These are phyloP conservation scores for Debaryomyces robertsiae DNA, from an alignment of 1,139 yeast species.

Conservation along the genomic window DNA sequence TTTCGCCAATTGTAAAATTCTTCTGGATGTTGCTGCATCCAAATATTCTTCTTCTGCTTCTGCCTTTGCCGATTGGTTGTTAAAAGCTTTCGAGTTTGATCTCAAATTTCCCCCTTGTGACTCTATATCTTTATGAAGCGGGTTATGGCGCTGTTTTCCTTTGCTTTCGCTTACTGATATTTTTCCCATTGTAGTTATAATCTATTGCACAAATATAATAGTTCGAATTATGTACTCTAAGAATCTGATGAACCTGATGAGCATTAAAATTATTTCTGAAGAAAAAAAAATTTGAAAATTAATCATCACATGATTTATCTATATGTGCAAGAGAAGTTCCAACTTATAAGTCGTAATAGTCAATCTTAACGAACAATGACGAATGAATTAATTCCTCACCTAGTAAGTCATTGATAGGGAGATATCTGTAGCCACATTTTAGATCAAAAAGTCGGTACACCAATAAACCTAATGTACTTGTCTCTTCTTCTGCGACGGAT, in stretches of 20 bases:
- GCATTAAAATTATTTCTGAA: conserved; percentile 3
- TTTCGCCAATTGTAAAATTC: conserved; percentile 82
- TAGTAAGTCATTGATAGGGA: conserved; percentile 69
- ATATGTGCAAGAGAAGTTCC: conserved; percentile 2
- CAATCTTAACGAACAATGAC: conserved; percentile 62
- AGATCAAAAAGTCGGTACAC: conserved; percentile 59
- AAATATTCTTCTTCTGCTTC: conserved; percentile 60
- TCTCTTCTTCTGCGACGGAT: conserved; percentile 27
- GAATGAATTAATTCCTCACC: conserved; percentile 87
- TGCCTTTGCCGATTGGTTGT: conserved; percentile 22
- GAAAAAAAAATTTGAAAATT: conserved; percentile 5
- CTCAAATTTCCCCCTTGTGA: conserved; percentile 70
- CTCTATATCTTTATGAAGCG: conserved; percentile 74
- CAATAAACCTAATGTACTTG: conserved; percentile 54
- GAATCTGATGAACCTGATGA: background rate
- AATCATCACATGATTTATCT: conserved; percentile 6
- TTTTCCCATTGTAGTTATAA: conserved; percentile 58
- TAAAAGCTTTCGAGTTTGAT: conserved; percentile 30
- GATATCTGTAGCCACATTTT: conserved; percentile 76
- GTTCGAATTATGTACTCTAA: background rate
- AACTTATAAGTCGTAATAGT: conserved; percentile 23
- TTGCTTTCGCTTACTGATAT: conserved; percentile 51
- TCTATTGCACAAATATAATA: background rate
- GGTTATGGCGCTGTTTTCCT: conserved; percentile 66
- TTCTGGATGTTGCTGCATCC: conserved; percentile 82